phyloP scores from a whole-genome alignment of 1,284 basidiomycete species.

The Chalciporus sp. region DNA sequence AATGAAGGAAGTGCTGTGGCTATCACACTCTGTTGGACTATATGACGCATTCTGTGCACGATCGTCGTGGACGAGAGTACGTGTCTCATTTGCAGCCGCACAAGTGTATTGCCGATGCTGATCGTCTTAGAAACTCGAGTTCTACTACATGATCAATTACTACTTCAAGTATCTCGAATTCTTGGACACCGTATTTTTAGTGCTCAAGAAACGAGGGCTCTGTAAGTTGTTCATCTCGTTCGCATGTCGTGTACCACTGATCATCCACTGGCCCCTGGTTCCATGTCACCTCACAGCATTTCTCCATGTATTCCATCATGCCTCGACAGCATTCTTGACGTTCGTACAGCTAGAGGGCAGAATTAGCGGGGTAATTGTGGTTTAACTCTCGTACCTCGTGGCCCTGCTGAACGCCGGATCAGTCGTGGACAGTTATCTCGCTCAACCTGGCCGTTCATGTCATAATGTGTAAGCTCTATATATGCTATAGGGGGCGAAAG shows the following conservation, averaged over 20 bases:
- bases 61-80: slow-evolving; percentile 82
- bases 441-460: slow-evolving; percentile 95
- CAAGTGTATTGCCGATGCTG: slow-evolving; percentile 10
- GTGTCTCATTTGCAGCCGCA: slow-evolving; percentile 25
- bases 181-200: slow-evolving; percentile 93
- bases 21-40: slow-evolving; percentile 68
- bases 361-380: slow-evolving; percentile 73
- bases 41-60: slow-evolving; percentile 82
- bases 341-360: slow-evolving; percentile 90
- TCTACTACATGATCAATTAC: slow-evolving; percentile 98
- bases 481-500: background rate
- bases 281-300: slow-evolving; percentile 66
- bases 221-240: slow-evolving; percentile 50
- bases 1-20: slow-evolving; percentile 83
- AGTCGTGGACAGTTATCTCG: slow-evolving; percentile 94
- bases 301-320: slow-evolving; percentile 98
- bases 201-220: slow-evolving; percentile 95
- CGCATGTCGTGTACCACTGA: background rate
- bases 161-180: slow-evolving; percentile 95
- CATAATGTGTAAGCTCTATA: slow-evolving; percentile 82
- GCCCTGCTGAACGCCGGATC: slow-evolving; percentile 18
- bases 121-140: slow-evolving; percentile 69
- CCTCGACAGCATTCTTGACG: slow-evolving; percentile 91
- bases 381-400: background rate
- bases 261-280: background rate